phyloP scores from a whole-genome alignment of 495 filamentous ascomycete genomes.

The Cladorrhinum samala region DNA sequence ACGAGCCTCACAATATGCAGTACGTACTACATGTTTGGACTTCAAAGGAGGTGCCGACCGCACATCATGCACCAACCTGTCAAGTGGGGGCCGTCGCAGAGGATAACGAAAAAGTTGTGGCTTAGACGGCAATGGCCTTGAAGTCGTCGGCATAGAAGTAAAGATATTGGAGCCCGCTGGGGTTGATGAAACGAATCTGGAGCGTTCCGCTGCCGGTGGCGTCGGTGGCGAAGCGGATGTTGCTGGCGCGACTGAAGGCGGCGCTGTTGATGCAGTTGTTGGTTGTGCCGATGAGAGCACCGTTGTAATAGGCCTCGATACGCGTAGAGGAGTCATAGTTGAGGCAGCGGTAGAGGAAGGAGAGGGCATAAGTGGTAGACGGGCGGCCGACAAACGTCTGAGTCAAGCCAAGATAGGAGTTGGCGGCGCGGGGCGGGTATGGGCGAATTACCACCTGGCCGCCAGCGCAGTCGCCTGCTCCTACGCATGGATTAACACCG shows the following conservation, averaged over 20 bases:
- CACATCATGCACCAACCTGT: too few species aligned
- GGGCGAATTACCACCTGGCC: conserved; percentile 15
- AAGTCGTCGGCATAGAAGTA: conserved; percentile 24
- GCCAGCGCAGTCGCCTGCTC: conserved; percentile 9
- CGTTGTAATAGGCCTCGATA: conserved; percentile 8
- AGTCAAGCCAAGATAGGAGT: conserved; percentile 1
- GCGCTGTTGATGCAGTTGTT: not conserved
- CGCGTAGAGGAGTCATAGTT: conserved; percentile 14
- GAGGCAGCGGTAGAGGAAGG: conserved; percentile 20
- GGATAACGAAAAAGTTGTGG: too few species aligned
- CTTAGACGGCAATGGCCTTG: conserved; percentile 4
- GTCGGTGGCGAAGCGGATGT: conserved; percentile 16
- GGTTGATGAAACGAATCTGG: conserved; percentile 15
- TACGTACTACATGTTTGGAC: too few species aligned
- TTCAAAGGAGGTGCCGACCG: too few species aligned
- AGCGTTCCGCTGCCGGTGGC: conserved; percentile 13
- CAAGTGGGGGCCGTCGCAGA: too few species aligned
- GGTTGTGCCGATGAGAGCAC: conserved; percentile 1
- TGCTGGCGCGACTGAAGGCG: conserved; percentile 5
- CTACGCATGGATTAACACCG: conserved; percentile 15
- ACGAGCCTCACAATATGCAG: too few species aligned
- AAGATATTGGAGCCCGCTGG: conserved; percentile 5
- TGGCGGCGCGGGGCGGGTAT: conserved; percentile 8
- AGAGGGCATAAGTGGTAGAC: conserved; percentile 13
- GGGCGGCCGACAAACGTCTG: conserved; percentile 14